Evolutionary conservation across 2,329 filamentous ascomycete genomes (phyloP).

Genomic region (Fusarium concolor): DNA sequence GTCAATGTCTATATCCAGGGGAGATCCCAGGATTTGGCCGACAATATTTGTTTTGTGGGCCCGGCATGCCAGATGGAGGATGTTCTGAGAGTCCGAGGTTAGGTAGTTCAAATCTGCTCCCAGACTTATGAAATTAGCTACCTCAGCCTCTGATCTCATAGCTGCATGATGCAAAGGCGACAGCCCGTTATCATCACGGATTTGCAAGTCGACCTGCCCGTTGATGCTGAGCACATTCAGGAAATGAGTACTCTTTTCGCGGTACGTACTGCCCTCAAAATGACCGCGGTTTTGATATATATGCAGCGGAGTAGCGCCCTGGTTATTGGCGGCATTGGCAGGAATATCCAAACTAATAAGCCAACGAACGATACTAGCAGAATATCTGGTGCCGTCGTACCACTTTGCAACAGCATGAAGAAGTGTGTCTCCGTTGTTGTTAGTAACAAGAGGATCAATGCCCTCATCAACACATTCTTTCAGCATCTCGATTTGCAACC

Average conservation of each 20-base stretch:
- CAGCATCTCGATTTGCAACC: not conserved
- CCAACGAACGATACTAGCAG: constrained; percentile 9
- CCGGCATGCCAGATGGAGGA: constrained; percentile 38
- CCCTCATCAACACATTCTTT: constrained; percentile 13
- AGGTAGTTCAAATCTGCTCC: constrained; percentile 13
- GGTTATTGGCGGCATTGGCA: constrained; percentile 31
- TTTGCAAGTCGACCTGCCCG: constrained; percentile 14
- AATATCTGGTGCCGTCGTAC: not conserved
- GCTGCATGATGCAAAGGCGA: constrained; percentile 31
- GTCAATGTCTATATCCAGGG: constrained; percentile 5
- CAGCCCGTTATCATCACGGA: constrained; percentile 28
- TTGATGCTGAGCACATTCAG: constrained; percentile 14
- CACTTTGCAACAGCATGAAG: constrained; percentile 22
- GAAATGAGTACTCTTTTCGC: not conserved
- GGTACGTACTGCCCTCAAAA: not conserved
- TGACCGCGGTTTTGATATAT: not conserved
- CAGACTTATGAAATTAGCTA: constrained; percentile 10
- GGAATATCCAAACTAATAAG: constrained; percentile 24
- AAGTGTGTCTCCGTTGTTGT: constrained; percentile 26
- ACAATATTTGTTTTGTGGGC: constrained; percentile 26
- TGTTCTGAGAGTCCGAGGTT: constrained; percentile 31
- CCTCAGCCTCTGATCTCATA: constrained; percentile 19
- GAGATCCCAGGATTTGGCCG: constrained; percentile 10
- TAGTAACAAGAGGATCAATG: constrained; percentile 23
- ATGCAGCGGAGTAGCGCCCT: constrained; percentile 34